phyloP scores from a whole-genome alignment of 805 yeast genomes.

The Zygotorulaspora chibaensis region DNA sequence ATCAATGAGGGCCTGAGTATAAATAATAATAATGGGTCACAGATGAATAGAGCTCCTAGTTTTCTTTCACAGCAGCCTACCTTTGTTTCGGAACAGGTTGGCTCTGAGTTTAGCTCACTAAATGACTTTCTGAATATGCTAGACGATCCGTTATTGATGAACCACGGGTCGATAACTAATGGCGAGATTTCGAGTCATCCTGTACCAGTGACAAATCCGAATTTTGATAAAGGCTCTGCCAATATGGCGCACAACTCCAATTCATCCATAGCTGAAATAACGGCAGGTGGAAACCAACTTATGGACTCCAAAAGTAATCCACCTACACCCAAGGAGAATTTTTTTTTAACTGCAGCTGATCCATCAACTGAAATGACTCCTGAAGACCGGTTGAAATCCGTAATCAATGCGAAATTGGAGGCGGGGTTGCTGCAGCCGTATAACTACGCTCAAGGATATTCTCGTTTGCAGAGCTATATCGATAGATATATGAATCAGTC shows the following conservation, averaged over 20 bases:
- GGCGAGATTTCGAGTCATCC: background rate
- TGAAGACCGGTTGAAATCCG: constrained; percentile 87
- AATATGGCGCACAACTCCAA: background rate
- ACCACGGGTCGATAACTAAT: background rate
- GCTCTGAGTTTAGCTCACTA: constrained; percentile 84
- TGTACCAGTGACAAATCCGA: background rate
- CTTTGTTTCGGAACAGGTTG: constrained; percentile 87
- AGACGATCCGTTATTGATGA: constrained; percentile 61
- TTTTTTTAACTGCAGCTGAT: constrained; percentile 93
- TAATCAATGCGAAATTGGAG: constrained; percentile 87
- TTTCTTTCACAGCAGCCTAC: constrained; percentile 59
- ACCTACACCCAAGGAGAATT: constrained; percentile 85
- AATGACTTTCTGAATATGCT: constrained; percentile 87
- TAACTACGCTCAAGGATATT: constrained; percentile 91
- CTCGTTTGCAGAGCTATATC: constrained; percentile 84
- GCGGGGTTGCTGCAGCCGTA: constrained; percentile 92
- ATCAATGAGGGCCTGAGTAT: background rate
- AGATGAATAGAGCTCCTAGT: constrained; percentile 10
- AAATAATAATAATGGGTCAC: background rate
- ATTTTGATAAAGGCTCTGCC: background rate
- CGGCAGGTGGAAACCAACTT: constrained; percentile 25
- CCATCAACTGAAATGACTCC: constrained; percentile 93
- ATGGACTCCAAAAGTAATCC: constrained; percentile 14
- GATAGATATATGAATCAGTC: constrained; percentile 84
- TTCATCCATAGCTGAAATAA: constrained; percentile 1